Evolutionary conservation across 768 basidiomycete genomes (phyloP).

Genomic region (Tulasnella sp.): DNA sequence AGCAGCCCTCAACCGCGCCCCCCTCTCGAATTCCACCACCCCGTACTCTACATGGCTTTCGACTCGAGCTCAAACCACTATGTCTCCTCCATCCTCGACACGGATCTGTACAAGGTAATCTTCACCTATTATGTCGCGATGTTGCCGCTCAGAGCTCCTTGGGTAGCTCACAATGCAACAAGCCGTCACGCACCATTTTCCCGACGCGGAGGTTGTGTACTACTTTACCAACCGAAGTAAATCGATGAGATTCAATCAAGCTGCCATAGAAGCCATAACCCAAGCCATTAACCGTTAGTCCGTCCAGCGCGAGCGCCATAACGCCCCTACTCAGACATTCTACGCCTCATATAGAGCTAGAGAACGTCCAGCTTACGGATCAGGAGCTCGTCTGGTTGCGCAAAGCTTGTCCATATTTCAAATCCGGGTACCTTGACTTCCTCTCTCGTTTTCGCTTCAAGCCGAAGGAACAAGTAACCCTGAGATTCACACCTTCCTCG

Average conservation of each 20-base stretch:
- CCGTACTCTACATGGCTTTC: background rate
- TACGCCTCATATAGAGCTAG: conserved; percentile 42
- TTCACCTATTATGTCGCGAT: conserved; percentile 3
- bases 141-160: background rate
- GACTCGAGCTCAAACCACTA: background rate
- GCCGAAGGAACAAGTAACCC: conserved; percentile 50
- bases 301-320: conserved; percentile 1
- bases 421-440: conserved; percentile 59
- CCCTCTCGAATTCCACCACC: background rate
- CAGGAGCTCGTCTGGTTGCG: conserved; percentile 58
- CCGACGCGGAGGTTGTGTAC: conserved; percentile 55
- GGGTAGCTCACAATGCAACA: conserved; percentile 89
- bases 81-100: conserved; percentile 62
- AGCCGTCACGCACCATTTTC: conserved; percentile 68
- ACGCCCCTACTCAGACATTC: conserved; percentile 7
- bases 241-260: conserved; percentile 48
- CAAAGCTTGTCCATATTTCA: conserved; percentile 61
- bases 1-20: background rate
- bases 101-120: conserved; percentile 83
- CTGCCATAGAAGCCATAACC: conserved; percentile 49
- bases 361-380: conserved; percentile 42
- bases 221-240: conserved; percentile 69
- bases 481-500: conserved; percentile 45
- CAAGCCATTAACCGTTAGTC: conserved; percentile 43
- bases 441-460: conserved; percentile 57